Base-by-base conservation (phyloP, 2,329 filamentous ascomycete species). In the Polytolypa hystricis region DNA sequence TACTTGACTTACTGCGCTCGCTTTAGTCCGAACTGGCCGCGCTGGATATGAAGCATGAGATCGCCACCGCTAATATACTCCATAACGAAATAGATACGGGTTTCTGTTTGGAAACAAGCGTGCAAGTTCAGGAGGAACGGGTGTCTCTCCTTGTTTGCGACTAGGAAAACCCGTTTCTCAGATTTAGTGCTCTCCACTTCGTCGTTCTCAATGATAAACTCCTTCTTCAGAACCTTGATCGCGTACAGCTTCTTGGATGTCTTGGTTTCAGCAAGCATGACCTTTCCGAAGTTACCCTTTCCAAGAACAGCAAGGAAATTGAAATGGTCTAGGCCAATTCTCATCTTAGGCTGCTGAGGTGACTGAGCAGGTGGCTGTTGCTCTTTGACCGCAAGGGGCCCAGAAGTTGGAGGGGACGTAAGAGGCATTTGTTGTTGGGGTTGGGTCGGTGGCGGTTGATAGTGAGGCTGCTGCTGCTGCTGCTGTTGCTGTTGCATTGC, bases 131-230 rank as follows among this genome's bases (percentile, higher is more conserved):
- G 79, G 48, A 98, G 64, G 74, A 98, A 98, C 0, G 93, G 91
- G 56, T 98, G 91, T 10, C 84, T 79, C 57, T 96, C 91, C 58
- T 93, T 86, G 67, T 98, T 98, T 21, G 91, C 91, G 56, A 98
- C 82, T 57, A 98, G 61, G 66, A 96, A 94, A 11, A 98, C 93
- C 45, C 91, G 76, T 73, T 98, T 98, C 64, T 98, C 91, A 0
- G 91, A 98, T 46, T 89, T 78, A 28, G 86, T 95, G 61, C 89
- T 96, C 62, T 98, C 91, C 5, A 98, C 91, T 66, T 98, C 91
- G 55, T 98, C 91, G 47, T 98, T 94, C 58, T 98, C 93, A 44
- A 98, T 98, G 56, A 98, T 98, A 60, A 98, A 98, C 60, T 98
- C 91, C 67, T 98, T 98, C 74, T 98, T 98, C 49, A 98, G 67